A percentile compares a stretch with the other conserved stretches of the same genome.
These are phyloP conservation scores for Gossypium thurberi DNA, from an alignment of 345 rosid species.

Conservation along the genomic window DNA sequence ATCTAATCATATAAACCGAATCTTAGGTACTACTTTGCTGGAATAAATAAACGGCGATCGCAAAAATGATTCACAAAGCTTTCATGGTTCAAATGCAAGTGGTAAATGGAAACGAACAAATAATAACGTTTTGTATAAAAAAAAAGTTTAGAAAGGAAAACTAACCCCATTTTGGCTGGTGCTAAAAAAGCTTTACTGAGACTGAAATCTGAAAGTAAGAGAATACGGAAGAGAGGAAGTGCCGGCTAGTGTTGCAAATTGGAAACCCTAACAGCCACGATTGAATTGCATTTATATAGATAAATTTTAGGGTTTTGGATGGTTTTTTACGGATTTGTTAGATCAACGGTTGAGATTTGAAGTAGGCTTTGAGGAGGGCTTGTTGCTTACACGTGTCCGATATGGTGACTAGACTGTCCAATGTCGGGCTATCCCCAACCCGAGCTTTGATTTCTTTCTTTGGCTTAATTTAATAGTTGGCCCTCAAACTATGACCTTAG, in stretches of 20 bases:
- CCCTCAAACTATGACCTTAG: too few species aligned
- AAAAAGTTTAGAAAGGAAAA: not conserved
- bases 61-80: not conserved
- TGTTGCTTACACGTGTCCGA: not conserved
- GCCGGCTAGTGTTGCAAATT: not conserved
- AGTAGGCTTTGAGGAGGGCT: not conserved
- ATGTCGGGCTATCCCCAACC: not conserved
- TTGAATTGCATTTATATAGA: not conserved
- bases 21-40: not conserved
- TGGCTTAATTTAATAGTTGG: too few species aligned
- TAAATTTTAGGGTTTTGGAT: not conserved
- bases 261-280: constrained; percentile 4
- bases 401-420: not conserved
- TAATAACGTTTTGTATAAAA: not conserved
- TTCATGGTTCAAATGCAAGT: not conserved
- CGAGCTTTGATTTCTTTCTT: too few species aligned
- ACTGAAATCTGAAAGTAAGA: not conserved
- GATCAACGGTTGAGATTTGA: not conserved
- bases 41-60: not conserved
- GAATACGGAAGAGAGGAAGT: not conserved
- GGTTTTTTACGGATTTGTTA: not conserved
- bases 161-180: constrained; percentile 22
- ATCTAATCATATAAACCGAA: not conserved
- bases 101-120: not conserved
- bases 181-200: not conserved